These are phyloP conservation scores for Xylaria multiplex DNA, from an alignment of 2,329 filamentous ascomycete genomes.

Conservation along the genomic window DNA sequence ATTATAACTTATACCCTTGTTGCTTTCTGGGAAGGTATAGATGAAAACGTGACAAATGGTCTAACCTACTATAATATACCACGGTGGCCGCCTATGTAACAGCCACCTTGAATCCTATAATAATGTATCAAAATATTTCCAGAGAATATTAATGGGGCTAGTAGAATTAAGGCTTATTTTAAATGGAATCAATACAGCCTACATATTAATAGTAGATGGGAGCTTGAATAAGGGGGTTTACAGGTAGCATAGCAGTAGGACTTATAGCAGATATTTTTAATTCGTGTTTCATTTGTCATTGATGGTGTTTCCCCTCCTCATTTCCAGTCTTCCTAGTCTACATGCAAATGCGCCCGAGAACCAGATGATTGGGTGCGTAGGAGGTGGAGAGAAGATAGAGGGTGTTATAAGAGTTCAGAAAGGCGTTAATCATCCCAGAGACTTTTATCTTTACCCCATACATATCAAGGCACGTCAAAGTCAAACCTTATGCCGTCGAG, in stretches of 20 bases:
- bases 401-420: slow-evolving; percentile 42
- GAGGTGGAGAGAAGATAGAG: slow-evolving; percentile 39
- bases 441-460: slow-evolving; percentile 46
- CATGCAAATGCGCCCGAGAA: slow-evolving; percentile 49
- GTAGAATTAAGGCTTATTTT: neutral
- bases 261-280: slow-evolving; percentile 14
- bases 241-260: neutral
- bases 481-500: slow-evolving; percentile 39
- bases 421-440: slow-evolving; percentile 46
- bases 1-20: too few relatives aligned
- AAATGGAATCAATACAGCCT: neutral
- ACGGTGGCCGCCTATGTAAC: too few relatives aligned
- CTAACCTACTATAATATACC: too few relatives aligned
- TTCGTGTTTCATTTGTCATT: slow-evolving; percentile 35
- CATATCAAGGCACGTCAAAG: slow-evolving; percentile 42
- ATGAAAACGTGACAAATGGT: too few relatives aligned
- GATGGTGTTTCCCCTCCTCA: slow-evolving; percentile 33
- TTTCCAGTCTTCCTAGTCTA: slow-evolving; percentile 49
- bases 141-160: too few relatives aligned
- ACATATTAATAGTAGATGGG: neutral
- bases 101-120: too few relatives aligned
- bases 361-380: slow-evolving; percentile 43
- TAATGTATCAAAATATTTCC: too few relatives aligned
- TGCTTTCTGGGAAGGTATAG: too few relatives aligned
- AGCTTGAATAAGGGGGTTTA: neutral